Percentiles rank a stretch among this genome's conserved stretches.
These are phyloP conservation scores for Trichoderma gracile DNA, from an alignment of 2,329 filamentous ascomycete species.

Conservation along the genomic window DNA sequence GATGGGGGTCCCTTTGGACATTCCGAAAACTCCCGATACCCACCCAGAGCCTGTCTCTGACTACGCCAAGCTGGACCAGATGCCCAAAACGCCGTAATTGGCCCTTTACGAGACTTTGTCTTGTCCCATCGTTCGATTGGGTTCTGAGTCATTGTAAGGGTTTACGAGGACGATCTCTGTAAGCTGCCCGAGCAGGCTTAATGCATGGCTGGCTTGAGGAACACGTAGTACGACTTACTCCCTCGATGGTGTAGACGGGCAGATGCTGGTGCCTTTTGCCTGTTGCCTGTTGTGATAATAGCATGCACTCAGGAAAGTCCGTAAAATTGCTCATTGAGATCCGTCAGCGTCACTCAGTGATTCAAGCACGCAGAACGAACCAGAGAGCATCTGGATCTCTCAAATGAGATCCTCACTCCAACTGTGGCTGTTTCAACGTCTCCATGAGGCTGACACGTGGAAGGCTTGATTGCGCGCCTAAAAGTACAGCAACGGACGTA, in stretches of 20 bases:
- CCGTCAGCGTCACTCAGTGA: too few species aligned
- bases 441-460: neutral
- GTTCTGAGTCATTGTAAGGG: neutral
- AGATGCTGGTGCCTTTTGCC: too few species aligned
- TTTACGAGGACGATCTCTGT: neutral
- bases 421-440: too few species aligned
- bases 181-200: neutral
- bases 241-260: too few species aligned
- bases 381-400: too few species aligned
- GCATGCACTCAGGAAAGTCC: too few species aligned
- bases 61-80: neutral
- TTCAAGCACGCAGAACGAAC: too few species aligned
- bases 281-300: too few species aligned
- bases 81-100: neutral
- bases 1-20: constrained; percentile 19
- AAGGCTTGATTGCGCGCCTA: neutral
- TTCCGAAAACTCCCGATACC: constrained; percentile 26
- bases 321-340: too few species aligned
- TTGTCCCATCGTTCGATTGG: neutral
- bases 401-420: too few species aligned
- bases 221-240: neutral
- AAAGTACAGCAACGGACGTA: too few species aligned
- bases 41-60: neutral
- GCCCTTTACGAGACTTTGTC: neutral
- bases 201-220: neutral